Evolutionary conservation across 1,284 basidiomycete species (phyloP).

Genomic region (Melampsora abietis-canadensis): DNA sequence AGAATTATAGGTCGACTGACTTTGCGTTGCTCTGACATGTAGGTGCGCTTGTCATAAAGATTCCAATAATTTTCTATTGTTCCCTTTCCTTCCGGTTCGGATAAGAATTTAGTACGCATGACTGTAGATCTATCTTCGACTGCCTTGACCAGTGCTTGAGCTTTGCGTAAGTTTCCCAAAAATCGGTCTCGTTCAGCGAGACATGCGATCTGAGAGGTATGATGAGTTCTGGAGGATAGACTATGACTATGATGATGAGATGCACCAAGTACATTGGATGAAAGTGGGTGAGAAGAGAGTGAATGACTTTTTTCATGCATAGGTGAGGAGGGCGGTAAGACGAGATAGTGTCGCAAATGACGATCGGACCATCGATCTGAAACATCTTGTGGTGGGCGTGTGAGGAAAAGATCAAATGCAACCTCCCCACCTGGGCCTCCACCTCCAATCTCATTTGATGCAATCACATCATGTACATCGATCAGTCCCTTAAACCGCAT

Average conservation of each 20-base stretch:
- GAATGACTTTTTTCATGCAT: conserved; percentile 66
- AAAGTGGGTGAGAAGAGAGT: conserved; percentile 75
- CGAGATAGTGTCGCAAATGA: conserved; percentile 29
- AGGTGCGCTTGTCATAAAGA: conserved; percentile 41
- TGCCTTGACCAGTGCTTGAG: conserved; percentile 64
- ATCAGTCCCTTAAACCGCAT: conserved; percentile 82
- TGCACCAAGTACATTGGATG: conserved; percentile 60
- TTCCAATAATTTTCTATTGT: conserved; percentile 42
- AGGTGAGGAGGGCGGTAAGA: conserved; percentile 29
- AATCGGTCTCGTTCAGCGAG: conserved; percentile 71
- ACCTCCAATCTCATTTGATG: conserved; percentile 46
- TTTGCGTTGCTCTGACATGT: conserved; percentile 40
- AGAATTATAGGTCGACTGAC: conserved; percentile 14
- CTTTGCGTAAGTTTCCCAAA: conserved; percentile 76
- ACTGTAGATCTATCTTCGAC: conserved; percentile 42
- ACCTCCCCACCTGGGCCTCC: conserved; percentile 6
- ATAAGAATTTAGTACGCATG: conserved; percentile 36
- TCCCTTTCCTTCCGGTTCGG: conserved; percentile 14
- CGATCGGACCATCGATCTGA: conserved; percentile 33
- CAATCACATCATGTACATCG: conserved; percentile 77
- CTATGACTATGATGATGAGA: conserved; percentile 77
- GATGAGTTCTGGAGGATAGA: conserved; percentile 69
- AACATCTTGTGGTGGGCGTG: conserved; percentile 43
- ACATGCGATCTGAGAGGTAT: conserved; percentile 66
- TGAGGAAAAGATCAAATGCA: conserved; percentile 47